Base-by-base conservation (phyloP, 129 eudicot genomes). In the Lactuca saligna region DNA sequence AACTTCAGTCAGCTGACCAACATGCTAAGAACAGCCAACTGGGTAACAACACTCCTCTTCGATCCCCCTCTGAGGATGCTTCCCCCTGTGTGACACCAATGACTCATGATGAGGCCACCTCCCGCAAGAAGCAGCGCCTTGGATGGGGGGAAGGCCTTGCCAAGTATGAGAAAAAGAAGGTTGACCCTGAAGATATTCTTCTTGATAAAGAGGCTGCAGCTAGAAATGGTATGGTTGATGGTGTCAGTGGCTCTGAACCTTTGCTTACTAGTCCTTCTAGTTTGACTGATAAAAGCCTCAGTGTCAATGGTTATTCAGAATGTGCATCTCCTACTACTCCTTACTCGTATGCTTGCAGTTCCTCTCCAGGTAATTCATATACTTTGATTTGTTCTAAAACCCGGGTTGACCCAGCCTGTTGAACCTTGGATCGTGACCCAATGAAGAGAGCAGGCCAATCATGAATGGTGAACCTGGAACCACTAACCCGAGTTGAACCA, bases 81-180 rank as follows among this genome's bases (percentile, higher is more conserved):
- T 73, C 48, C 20, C 74, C 81, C 7, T 74, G 91, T 78, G 79
- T 49, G 29, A 59, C 80, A 41, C 81, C 90, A 13, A 71, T 65
- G 57, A 79, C 81, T 29, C 69, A 76, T 12, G 99, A 87, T 46
- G 98, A 93, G 14, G 80, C 66, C 3, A 49, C 63, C 58, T 89
- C 96, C 9, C 78, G 89, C 73, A 94, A 94, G 78, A 94, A 94
- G 80, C 88, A 96, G 1, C 93, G 99, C 17, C 93, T 94, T 70
- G 96, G 97, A 49, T 94, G 99, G 99, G 99, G 99, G 17, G 96
- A 89, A 77, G 99, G 99, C 46, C 82, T 94, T 68, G 97, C 97
- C 5, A 94, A 94, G 76, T 94, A 82, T 83, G 99, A 94, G 84
- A 89, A 89, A 71, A 89, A 94, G 84, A 83, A 79, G 80, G 95